Conservation (phyloP, 225 moss, liverwort and hornwort species). For the Marchantia polymorpha region DNA sequence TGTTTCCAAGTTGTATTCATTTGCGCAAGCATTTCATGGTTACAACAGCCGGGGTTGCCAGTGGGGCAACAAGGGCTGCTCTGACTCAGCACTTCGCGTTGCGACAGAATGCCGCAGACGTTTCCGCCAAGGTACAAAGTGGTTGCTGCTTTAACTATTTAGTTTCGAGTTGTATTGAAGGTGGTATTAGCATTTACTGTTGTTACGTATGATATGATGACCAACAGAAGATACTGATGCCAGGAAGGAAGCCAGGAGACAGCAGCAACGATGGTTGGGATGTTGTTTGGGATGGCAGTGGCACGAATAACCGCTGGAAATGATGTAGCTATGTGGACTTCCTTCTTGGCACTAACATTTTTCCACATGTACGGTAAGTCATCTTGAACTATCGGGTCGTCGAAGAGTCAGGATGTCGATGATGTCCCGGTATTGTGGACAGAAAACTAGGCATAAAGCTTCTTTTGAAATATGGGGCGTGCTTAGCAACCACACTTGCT, state of each 20-base stretch:
- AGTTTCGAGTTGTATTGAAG: neutral
- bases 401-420: neutral
- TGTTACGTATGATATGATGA: neutral
- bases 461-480: no score
- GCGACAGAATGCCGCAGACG: constrained; percentile 92
- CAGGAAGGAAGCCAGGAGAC: constrained; percentile 99
- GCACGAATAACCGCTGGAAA: constrained; percentile 83
- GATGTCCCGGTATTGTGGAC: neutral
- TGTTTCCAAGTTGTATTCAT: neutral
- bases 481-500: no score
- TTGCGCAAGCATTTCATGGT: neutral
- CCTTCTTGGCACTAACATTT: constrained; percentile 80
- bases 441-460: no score
- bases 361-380: constrained; percentile 97
- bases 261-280: constrained; percentile 97
- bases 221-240: constrained; percentile 4
- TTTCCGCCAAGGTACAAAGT: constrained; percentile 78
- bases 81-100: constrained; percentile 95
- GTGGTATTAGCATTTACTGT: neutral
- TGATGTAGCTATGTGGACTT: constrained; percentile 72
- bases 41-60: constrained; percentile 84
- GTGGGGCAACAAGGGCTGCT: constrained; percentile 98
- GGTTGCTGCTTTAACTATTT: neutral
- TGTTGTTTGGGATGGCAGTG: constrained; percentile 81
- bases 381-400: neutral